Conservation (phyloP, 2,329 filamentous ascomycete species). For the Helotiales sp. region DNA sequence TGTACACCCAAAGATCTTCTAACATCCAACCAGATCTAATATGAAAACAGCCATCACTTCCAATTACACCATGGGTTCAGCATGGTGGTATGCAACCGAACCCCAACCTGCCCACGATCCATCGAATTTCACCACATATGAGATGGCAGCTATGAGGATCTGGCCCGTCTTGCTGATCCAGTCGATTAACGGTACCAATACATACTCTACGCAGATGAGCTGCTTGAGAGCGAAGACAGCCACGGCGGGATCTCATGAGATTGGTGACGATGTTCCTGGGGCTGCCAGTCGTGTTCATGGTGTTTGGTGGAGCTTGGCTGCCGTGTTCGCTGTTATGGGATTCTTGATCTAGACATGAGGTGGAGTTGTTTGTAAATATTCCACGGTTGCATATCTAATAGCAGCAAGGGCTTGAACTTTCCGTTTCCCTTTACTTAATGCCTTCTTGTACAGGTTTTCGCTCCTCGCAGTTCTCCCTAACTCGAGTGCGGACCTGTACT, state of each 20-base stretch:
- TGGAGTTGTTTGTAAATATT: neutral
- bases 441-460: too few relatives aligned
- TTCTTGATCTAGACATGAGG: neutral
- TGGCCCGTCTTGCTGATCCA: slow-evolving; percentile 21
- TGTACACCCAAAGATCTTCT: too few relatives aligned
- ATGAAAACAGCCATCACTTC: neutral
- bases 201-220: neutral
- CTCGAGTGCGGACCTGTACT: too few relatives aligned
- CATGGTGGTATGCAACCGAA: neutral
- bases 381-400: too few relatives aligned
- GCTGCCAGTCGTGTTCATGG: neutral
- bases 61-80: neutral
- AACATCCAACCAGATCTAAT: neutral
- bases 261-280: slow-evolving; percentile 18
- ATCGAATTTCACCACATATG: neutral
- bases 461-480: too few relatives aligned
- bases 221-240: slow-evolving; percentile 21
- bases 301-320: slow-evolving; percentile 7
- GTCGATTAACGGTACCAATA: neutral
- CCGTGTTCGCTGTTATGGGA: neutral
- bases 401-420: too few relatives aligned
- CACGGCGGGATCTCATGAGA: slow-evolving; percentile 10
- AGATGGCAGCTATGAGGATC: neutral
- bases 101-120: neutral
- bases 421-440: too few relatives aligned